phyloP scores from a whole-genome alignment of 163 green algal genomes.

The Prototheca stagnorum region DNA sequence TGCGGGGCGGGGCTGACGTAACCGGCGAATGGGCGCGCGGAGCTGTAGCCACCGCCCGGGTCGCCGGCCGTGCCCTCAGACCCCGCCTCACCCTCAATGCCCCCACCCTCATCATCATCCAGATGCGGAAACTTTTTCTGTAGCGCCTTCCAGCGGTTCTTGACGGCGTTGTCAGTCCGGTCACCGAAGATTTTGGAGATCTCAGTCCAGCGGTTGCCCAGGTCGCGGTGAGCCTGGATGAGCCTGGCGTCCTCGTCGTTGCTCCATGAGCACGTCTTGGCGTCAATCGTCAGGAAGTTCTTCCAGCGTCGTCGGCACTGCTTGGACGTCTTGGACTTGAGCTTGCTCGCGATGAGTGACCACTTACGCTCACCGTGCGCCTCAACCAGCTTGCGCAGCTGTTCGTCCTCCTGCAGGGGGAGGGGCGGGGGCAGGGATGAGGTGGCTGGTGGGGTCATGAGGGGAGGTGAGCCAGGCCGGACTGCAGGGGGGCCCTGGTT shows the following conservation, averaged over 20 bases:
- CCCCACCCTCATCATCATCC: too few relatives aligned
- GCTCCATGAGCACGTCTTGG: conserved; percentile 53
- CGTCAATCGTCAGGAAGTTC: conserved; percentile 44
- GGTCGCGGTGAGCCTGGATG: conserved; percentile 30
- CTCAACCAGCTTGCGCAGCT: conserved; percentile 40
- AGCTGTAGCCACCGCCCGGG: neutral
- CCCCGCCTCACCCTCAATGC: too few relatives aligned
- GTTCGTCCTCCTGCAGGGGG: conserved; percentile 44
- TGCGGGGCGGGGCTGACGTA: neutral
- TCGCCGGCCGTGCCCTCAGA: neutral
- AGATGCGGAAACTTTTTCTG: conserved; percentile 9
- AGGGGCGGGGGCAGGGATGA: neutral
- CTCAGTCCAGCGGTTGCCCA: conserved; percentile 89
- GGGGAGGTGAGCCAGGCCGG: neutral
- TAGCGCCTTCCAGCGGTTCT: conserved; percentile 61
- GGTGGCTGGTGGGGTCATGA: neutral
- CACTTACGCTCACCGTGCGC: conserved; percentile 60
- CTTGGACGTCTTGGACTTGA: conserved; percentile 59
- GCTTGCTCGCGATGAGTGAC: conserved; percentile 44
- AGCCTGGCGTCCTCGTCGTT: conserved; percentile 20
- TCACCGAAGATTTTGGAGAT: conserved; percentile 75
- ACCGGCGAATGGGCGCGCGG: neutral
- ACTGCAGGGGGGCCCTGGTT: neutral
- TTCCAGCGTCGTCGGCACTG: conserved; percentile 55
- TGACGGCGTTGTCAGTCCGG: conserved; percentile 90